Evolutionary conservation across 257 asterid species (phyloP).

Genomic region (Scutellaria galericulata): DNA sequence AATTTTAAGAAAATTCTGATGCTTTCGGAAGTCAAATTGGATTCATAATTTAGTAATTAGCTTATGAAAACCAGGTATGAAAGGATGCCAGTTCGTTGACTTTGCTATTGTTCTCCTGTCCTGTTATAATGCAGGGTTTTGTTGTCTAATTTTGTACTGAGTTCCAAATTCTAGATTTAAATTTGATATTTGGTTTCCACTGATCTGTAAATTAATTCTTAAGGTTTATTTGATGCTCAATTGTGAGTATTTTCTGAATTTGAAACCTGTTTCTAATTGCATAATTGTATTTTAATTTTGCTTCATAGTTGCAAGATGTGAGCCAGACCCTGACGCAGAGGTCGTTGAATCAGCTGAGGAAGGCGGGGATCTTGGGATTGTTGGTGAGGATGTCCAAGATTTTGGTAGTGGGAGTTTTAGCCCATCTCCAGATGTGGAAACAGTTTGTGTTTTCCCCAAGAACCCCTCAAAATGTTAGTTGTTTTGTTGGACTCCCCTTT

Average conservation of each 20-base stretch:
- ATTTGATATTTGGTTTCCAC: not conserved
- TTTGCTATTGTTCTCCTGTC: constrained; percentile 4
- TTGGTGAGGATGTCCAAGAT: constrained; percentile 90
- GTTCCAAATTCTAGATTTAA: not conserved
- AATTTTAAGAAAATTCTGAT: not conserved
- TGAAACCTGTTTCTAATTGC: constrained; percentile 12
- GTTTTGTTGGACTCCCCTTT: not conserved
- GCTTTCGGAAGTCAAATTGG: not conserved
- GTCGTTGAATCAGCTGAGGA: constrained; percentile 61
- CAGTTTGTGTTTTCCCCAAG: constrained; percentile 88
- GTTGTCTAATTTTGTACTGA: not conserved
- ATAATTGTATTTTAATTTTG: constrained; percentile 21
- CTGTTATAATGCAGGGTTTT: constrained; percentile 5
- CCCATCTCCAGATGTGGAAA: constrained; percentile 87
- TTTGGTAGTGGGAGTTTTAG: constrained; percentile 64
- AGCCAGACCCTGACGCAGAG: constrained; percentile 67
- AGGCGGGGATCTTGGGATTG: constrained; percentile 79
- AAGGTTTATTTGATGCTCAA: not conserved
- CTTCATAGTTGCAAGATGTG: constrained; percentile 71
- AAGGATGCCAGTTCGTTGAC: not conserved
- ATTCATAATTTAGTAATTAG: constrained; percentile 2
- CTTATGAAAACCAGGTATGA: not conserved
- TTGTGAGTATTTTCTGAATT: not conserved
- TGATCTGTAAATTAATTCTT: constrained; percentile 1
- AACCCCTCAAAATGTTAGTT: constrained; percentile 81